Base-by-base conservation (phyloP, 495 filamentous ascomycete species). In the Beverwykella pulmonaria region DNA sequence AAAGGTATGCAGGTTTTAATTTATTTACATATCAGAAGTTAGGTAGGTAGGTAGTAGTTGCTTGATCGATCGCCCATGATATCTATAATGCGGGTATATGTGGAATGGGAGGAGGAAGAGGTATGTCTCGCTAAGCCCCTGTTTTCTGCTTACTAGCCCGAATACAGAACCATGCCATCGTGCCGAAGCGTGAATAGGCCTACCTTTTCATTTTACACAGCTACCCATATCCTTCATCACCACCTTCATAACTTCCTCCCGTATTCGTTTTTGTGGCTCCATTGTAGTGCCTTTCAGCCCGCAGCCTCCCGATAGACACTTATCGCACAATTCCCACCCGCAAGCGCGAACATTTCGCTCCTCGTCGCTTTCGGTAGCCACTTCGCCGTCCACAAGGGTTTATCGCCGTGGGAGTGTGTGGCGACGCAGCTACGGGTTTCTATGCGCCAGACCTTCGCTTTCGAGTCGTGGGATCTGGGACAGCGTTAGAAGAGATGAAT, bases 391-490 rank as follows among this genome's bases (percentile, higher is more conserved):
- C 95, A 97, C 32, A 98, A 71, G 1, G 90, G 87, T 68, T 90
- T 89, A 59, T 95, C 92, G 1, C 88, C 91, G 78, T 98, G 92
- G 25, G 87, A 90, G 74, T 97, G 92, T 20, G 95, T 98, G 39
- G 94, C 92, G 39, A 98, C 93, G 75, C 94, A 98, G 20, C 80
- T 80, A 46, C 87, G 85, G 55, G 83, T 84, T 26, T 95, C 90
- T 47, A 95, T 86, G 6, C 90, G 92, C 94, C 94, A 98, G 36
- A 98, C 91, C 75, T 96, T 96, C 25, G 88, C 90, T 76, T 96
- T 97, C 30, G 93, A 93, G 72, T 98, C 93, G 65, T 92, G 88
- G 0, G 91, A 86, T 2, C 86, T 87, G 44, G 12, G 9, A 36
- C 17, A n/a, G 3, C 5, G 39, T 44, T 44, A 44, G 39, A 15